Base-by-base conservation (phyloP, 306 rosid species). In the Corylus americana region DNA sequence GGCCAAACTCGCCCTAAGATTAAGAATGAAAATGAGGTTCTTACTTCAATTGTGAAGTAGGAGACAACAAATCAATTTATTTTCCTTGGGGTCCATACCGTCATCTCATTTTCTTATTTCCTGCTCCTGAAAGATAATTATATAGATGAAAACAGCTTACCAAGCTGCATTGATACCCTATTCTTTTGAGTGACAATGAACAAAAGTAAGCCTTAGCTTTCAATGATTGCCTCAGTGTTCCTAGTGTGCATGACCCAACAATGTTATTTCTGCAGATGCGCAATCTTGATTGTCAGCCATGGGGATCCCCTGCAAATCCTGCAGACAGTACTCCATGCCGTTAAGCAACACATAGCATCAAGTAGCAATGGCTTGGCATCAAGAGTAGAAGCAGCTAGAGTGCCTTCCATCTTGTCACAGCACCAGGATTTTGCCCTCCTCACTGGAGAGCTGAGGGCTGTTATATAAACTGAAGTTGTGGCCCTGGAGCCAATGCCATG, bases 251-350 rank as follows among this genome's bases (percentile, higher is more conserved):
- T 22, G 14, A 57, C 57, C 16, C 17, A 2, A 16, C 27, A 74
- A 39, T 37, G 9, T 37, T 50, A 8, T 27, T 71, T 48, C 72
- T 64, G 80, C 87, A 95, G 98, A 71, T 89, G 93, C 81, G 80
- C 86, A 11, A 79, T 92, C 88, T 83, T 95, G 87, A 88, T 95
- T 49, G 94, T 92, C 48, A 87, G 98, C 89, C 98, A 94, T 67
- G 97, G 97, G 9, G 94, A 92, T 83, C 86, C 97, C 69, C 88
- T 92, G 57, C 98, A 94, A 85, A 90, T 94, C 81, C 84, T 94
- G 81, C 97, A 87, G 80, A 80, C 98, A 64, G 73, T 94, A 27
- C 57, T 89, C 70, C 81, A 78, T 83, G 93, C 87, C 3, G 90
- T 86, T 70, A 89, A 86, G 57, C 80, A 90, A 75, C 78, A 78